phyloP scores from a whole-genome alignment of 2,329 filamentous ascomycete genomes.

The Stagonosporopsis tanaceti region DNA sequence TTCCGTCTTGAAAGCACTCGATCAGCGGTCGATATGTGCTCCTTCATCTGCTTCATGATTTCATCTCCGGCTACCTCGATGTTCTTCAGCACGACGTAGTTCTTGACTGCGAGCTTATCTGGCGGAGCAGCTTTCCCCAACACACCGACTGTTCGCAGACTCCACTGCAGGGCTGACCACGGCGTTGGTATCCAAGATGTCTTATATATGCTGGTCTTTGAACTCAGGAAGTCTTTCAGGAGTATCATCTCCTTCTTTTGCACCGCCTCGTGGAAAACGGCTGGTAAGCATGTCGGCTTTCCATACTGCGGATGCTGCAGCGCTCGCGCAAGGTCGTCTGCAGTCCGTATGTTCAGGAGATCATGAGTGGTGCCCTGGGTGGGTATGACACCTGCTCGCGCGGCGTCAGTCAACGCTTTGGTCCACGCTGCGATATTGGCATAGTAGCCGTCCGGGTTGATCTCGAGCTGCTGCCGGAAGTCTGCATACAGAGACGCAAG shows the following conservation, averaged over 20 bases:
- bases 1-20: conserved; percentile 46
- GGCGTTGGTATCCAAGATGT: conserved; percentile 73
- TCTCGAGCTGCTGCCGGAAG: conserved; percentile 74
- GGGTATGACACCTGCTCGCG: conserved; percentile 68
- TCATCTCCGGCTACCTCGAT: conserved; percentile 63
- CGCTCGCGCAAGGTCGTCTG: conserved; percentile 71
- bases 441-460: conserved; percentile 84
- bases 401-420: conserved; percentile 73
- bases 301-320: conserved; percentile 82
- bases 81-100: conserved; percentile 72
- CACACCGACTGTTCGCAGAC: conserved; percentile 70
- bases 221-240: conserved; percentile 70
- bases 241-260: conserved; percentile 74
- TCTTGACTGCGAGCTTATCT: conserved; percentile 66
- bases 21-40: conserved; percentile 45
- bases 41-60: conserved; percentile 48
- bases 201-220: conserved; percentile 75
- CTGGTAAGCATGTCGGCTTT: conserved; percentile 78
- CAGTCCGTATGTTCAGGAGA: conserved; percentile 60
- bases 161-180: conserved; percentile 78
- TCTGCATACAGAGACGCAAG: conserved; percentile 89
- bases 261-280: conserved; percentile 80
- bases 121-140: conserved; percentile 57
- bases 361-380: conserved; percentile 51
- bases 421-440: conserved; percentile 85